Evolutionary conservation across 345 rosid species (phyloP), one percentile per base, ranked within the genome.

Genomic region (Turritis glabra): DNA sequence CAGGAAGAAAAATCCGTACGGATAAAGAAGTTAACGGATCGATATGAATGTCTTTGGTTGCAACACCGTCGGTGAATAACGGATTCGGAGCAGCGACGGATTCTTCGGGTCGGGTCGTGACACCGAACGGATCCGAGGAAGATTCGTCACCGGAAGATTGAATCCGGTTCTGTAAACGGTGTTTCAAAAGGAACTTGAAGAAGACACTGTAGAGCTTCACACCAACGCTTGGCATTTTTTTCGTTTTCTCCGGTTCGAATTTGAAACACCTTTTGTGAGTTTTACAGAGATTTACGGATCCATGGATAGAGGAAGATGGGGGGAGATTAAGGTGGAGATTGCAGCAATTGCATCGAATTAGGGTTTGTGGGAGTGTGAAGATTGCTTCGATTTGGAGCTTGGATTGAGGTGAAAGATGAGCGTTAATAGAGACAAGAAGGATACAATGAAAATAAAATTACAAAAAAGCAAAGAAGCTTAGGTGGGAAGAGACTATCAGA

Each of bases 11-110:
- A 78, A 92, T 92, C 70, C 99, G 93, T 38, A 92, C 75, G 25
- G 97, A 77, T 30, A 95, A 88, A 32, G 96, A 88, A 26, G 93
- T 89, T 27, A 86, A 82, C 12, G 99, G 89, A 81, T 90, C 96
- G 82, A 92, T 90, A 67, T 95, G 97, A 80, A 95, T 90, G 71
- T 95, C 99, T 82, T 90, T 92, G 41, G 97, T 92, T 26, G 97
- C 97, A 52, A 92, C 96, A 35, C 97, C 97, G 69, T 91, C 97
- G 43, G 88, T 72, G 82, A 95, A 90, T 15, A 86, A 80, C 17
- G 99, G 97, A 63, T 90, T 90, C 51, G 90, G 67, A 13, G 97
- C 79, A 51, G 86, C 72, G 10, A 85, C 89, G 35, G 97, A 80
- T 73, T 92, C 97, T 26, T 95, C 93, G 21, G 97, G 86, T 48